Percentiles rank a stretch among this genome's conserved stretches.
Evolutionary conservation across 805 yeast genomes (phyloP).

Genomic region (Kregervanrija pseudodelftensis): DNA sequence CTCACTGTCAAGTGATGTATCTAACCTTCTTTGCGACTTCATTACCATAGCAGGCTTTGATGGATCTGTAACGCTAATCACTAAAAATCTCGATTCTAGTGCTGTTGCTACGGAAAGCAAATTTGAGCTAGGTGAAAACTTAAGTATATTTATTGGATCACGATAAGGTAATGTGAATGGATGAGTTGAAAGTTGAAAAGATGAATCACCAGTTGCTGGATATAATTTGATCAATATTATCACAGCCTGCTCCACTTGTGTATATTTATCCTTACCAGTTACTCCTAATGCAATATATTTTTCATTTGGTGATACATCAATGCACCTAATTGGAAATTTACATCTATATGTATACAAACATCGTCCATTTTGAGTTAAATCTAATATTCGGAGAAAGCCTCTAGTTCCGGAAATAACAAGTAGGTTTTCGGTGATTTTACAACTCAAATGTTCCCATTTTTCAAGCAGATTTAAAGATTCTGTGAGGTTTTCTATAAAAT

Average conservation of each 20-base stretch:
- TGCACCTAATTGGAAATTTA: constrained; percentile 70
- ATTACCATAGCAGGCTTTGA: constrained; percentile 59
- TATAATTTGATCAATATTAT: constrained; percentile 42
- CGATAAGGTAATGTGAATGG: constrained; percentile 71
- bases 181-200: constrained; percentile 18
- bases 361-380: constrained; percentile 48
- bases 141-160: constrained; percentile 72
- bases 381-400: constrained; percentile 64
- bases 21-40: constrained; percentile 59
- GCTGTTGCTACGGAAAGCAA: constrained; percentile 71
- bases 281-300: constrained; percentile 70
- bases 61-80: constrained; percentile 59
- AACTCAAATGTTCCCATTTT: constrained; percentile 54
- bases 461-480: constrained; percentile 30
- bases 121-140: constrained; percentile 65
- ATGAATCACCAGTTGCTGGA: constrained; percentile 1
- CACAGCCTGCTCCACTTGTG: constrained; percentile 70
- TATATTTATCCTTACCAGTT: constrained; percentile 66
- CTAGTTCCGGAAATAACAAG: constrained; percentile 66
- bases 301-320: constrained; percentile 62
- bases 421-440: constrained; percentile 50
- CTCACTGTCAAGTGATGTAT: constrained; percentile 69
- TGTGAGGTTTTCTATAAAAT: constrained; percentile 16
- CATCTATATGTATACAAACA: constrained; percentile 64
- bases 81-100: constrained; percentile 71